phyloP scores from a whole-genome alignment of 805 yeast species.

The Dipodascus geniculatus region DNA sequence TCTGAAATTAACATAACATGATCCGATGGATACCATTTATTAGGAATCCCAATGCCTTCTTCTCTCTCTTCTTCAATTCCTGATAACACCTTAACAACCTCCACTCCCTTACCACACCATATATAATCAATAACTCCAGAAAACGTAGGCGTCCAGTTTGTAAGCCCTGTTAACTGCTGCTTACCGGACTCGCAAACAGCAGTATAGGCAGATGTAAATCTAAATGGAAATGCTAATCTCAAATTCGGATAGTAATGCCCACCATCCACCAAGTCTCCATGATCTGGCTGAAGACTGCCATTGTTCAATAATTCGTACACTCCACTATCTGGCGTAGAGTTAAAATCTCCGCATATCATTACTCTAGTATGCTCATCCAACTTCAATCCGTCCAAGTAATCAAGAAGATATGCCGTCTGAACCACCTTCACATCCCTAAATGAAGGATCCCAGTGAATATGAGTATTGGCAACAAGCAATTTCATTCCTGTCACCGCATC shows the following conservation, averaged over 20 bases:
- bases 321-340: conserved; percentile 66
- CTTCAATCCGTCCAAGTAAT: conserved; percentile 54
- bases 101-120: conserved; percentile 64
- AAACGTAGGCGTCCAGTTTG: conserved; percentile 79
- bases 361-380: conserved; percentile 43
- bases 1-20: conserved; percentile 54
- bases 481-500: conserved; percentile 57
- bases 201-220: conserved; percentile 65
- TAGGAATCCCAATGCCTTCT: conserved; percentile 72
- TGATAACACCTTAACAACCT: conserved; percentile 70
- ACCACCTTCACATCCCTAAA: conserved; percentile 80
- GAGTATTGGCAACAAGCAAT: conserved; percentile 65
- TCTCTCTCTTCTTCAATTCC: conserved; percentile 60
- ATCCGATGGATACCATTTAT: conserved; percentile 75
- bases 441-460: conserved; percentile 89
- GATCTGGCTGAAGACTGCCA: conserved; percentile 49
- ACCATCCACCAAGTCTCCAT: conserved; percentile 67
- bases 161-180: conserved; percentile 38
- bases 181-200: conserved; percentile 50
- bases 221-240: conserved; percentile 32
- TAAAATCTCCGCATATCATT: conserved; percentile 80
- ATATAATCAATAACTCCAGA: conserved; percentile 79
- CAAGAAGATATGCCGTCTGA: conserved; percentile 75
- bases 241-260: conserved; percentile 59
- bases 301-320: conserved; percentile 70